Evolutionary conservation across 148 eudicot species (phyloP).

Genomic region (Silene uniflora): DNA sequence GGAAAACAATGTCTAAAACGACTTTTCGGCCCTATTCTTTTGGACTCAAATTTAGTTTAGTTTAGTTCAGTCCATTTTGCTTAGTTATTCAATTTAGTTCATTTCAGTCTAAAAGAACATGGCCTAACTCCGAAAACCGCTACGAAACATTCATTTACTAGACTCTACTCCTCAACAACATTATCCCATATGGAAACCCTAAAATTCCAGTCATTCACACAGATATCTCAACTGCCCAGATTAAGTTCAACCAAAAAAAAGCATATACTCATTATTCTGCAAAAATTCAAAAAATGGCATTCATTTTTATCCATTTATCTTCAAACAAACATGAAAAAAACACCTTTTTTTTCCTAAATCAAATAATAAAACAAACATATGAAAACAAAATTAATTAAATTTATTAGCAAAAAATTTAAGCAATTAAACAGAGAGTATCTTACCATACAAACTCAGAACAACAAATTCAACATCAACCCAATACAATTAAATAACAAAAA

Average conservation of each 20-base stretch:
- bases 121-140: background rate
- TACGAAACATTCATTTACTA: background rate
- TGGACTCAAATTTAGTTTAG: too few relatives aligned
- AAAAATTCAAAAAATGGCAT: background rate
- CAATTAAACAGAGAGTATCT: background rate
- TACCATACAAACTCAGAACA: background rate
- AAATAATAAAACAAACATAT: background rate
- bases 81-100: too few relatives aligned
- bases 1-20: background rate
- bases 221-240: background rate
- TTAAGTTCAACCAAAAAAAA: background rate
- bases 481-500: background rate
- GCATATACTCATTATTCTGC: too few relatives aligned
- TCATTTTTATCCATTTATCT: background rate
- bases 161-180: background rate
- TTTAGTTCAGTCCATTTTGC: too few relatives aligned
- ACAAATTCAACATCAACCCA: background rate
- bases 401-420: background rate
- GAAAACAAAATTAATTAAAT: too few relatives aligned
- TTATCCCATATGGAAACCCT: background rate
- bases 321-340: background rate
- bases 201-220: background rate
- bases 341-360: background rate
- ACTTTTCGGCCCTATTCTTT: too few relatives aligned
- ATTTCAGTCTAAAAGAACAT: too few relatives aligned